Evolutionary conservation across 1,139 yeast genomes (phyloP).

Genomic region (Kazachstania sp.): DNA sequence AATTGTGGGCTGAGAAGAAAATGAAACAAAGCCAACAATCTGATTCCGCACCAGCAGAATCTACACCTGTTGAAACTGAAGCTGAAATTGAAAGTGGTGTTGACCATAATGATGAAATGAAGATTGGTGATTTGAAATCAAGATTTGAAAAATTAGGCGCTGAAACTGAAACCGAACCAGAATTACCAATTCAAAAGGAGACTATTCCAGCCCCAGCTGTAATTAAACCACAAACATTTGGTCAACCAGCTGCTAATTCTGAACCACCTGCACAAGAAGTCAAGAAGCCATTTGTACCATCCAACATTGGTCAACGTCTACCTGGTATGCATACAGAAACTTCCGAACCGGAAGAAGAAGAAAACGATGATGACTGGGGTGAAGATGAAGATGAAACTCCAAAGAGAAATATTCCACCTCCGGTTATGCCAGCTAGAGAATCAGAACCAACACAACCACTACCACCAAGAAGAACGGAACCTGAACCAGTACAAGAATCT

Average conservation of each 20-base stretch:
- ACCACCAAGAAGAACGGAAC: constrained; percentile 9
- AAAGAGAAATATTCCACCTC: constrained; percentile 17
- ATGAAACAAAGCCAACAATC: constrained; percentile 32
- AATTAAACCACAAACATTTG: constrained; percentile 26
- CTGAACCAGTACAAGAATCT: not conserved
- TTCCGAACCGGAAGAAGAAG: constrained; percentile 21
- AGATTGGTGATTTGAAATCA: constrained; percentile 31
- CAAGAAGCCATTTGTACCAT: constrained; percentile 3
- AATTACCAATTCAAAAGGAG: not conserved
- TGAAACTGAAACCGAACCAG: not conserved
- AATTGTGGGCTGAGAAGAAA: constrained; percentile 88
- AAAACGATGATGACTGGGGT: constrained; percentile 28
- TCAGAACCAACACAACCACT: constrained; percentile 25
- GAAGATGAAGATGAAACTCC: constrained; percentile 29
- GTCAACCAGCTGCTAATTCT: constrained; percentile 9
- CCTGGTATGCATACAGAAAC: constrained; percentile 28
- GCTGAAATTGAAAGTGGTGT: constrained; percentile 7
- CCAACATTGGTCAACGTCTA: constrained; percentile 26
- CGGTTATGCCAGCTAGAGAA: constrained; percentile 17
- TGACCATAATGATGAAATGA: constrained; percentile 19
- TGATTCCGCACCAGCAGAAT: not conserved
- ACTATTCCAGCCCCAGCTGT: constrained; percentile 16
- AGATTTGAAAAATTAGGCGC: constrained; percentile 31
- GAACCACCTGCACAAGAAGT: constrained; percentile 10
- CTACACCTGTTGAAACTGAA: not conserved